Conservation (phyloP, 2,329 filamentous ascomycete genomes). For the Lasiodiplodia sp. region DNA sequence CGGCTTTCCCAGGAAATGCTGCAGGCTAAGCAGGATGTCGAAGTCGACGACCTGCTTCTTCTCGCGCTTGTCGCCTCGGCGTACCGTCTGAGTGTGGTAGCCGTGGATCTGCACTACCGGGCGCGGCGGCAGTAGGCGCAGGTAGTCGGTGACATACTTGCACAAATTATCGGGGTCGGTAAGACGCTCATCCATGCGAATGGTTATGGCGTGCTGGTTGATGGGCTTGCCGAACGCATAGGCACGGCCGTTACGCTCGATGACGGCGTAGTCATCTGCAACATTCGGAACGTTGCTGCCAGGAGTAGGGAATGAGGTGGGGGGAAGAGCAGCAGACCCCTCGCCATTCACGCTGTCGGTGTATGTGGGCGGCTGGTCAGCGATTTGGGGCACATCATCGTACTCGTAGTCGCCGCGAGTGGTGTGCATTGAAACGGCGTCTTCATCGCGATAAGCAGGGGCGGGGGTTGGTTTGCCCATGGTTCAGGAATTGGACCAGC, state of each 20-base stretch:
- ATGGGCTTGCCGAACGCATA: slow-evolving; percentile 29
- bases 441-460: slow-evolving; percentile 44
- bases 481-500: not conserved
- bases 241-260: slow-evolving; percentile 16
- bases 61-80: slow-evolving; percentile 45
- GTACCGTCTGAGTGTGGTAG: slow-evolving; percentile 46
- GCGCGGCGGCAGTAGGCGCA: slow-evolving; percentile 40
- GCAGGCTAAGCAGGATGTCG: slow-evolving; percentile 45
- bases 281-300: not conserved
- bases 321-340: not conserved
- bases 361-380: slow-evolving; percentile 45
- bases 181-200: slow-evolving; percentile 42
- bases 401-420: slow-evolving; percentile 48
- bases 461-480: slow-evolving; percentile 43
- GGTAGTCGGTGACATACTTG: slow-evolving; percentile 35
- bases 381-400: slow-evolving; percentile 45
- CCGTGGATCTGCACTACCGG: slow-evolving; percentile 48
- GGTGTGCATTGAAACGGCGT: slow-evolving; percentile 49
- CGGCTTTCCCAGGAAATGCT: slow-evolving; percentile 35
- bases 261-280: slow-evolving; percentile 29
- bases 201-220: slow-evolving; percentile 26
- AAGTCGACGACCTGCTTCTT: slow-evolving; percentile 47
- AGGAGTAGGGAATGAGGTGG: not conserved
- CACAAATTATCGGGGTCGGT: slow-evolving; percentile 44
- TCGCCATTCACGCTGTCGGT: slow-evolving; percentile 35